phyloP scores from a whole-genome alignment of 1,139 yeast species.

The Diutina neorugosa region DNA sequence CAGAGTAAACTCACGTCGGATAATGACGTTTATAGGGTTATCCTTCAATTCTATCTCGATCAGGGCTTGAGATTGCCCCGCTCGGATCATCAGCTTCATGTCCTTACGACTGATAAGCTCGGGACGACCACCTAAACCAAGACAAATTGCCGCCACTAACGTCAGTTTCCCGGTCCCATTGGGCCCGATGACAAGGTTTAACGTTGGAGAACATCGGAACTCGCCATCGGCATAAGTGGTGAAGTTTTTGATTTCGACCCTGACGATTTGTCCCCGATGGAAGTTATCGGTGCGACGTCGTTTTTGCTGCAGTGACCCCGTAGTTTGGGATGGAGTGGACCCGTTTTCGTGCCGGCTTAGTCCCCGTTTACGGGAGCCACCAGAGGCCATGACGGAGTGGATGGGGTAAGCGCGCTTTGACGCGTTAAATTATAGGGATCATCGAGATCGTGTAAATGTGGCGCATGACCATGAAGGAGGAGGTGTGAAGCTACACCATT shows the following conservation, averaged over 20 bases:
- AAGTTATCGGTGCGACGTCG: slow-evolving; percentile 9
- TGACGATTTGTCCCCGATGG: slow-evolving; percentile 56
- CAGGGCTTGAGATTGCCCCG: slow-evolving; percentile 44
- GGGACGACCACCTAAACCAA: slow-evolving; percentile 78
- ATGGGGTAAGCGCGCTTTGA: neutral
- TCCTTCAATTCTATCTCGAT: slow-evolving; percentile 61
- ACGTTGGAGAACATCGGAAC: slow-evolving; percentile 67
- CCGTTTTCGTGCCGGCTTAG: neutral
- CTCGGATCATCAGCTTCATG: slow-evolving; percentile 63
- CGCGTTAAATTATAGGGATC: neutral
- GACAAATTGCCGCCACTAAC: slow-evolving; percentile 83
- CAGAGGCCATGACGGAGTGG: neutral
- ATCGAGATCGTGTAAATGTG: neutral
- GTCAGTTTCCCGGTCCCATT: slow-evolving; percentile 96
- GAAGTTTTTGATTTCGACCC: slow-evolving; percentile 58
- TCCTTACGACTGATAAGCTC: slow-evolving; percentile 73
- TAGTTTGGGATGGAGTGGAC: neutral
- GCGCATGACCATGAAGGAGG: neutral
- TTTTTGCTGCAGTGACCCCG: neutral
- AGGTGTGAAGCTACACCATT: no score
- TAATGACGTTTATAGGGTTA: slow-evolving; percentile 16
- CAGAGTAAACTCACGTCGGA: slow-evolving; percentile 28
- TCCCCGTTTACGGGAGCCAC: neutral
- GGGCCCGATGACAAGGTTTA: slow-evolving; percentile 93
- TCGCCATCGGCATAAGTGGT: slow-evolving; percentile 75